Evolutionary conservation across 176 grass and related monocot genomes (phyloP).

Genomic region (Cenchrus americanus): DNA sequence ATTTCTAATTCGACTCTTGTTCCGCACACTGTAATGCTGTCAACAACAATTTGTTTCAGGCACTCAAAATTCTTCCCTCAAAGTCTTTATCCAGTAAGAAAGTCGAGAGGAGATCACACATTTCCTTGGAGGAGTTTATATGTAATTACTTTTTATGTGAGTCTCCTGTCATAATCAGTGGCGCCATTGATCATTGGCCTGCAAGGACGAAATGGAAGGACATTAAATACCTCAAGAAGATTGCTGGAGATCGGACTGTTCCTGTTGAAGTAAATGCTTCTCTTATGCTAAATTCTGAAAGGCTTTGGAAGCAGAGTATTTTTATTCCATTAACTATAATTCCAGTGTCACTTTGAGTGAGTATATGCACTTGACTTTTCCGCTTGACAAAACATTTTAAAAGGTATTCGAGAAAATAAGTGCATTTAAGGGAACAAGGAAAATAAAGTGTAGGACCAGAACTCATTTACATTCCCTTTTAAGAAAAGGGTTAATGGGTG

Average conservation of each 20-base stretch:
- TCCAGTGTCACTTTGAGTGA: background rate
- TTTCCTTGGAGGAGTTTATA: conserved; percentile 92
- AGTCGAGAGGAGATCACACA: conserved; percentile 54
- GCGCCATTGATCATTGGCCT: conserved; percentile 83
- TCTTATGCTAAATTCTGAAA: conserved; percentile 27
- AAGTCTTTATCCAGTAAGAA: conserved; percentile 77
- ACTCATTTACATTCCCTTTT: background rate
- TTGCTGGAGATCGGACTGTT: conserved; percentile 92
- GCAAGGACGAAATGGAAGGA: conserved; percentile 88
- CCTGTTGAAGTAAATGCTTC: conserved; percentile 84
- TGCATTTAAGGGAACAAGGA: background rate
- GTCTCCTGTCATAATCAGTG: conserved; percentile 84
- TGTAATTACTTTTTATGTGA: conserved; percentile 73
- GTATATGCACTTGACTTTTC: background rate
- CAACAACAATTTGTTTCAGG: conserved; percentile 50
- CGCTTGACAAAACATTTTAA: background rate
- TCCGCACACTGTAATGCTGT: background rate
- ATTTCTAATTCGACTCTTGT: background rate
- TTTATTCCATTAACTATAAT: background rate
- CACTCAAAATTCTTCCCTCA: conserved; percentile 59
- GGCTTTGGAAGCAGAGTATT: background rate
- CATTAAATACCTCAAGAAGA: conserved; percentile 84
- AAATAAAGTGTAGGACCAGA: conserved; percentile 1
- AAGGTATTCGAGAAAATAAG: background rate
- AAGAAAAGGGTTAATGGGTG: background rate